Evolutionary conservation across 768 basidiomycete species (phyloP).

Genomic region (Ramaria sp.): DNA sequence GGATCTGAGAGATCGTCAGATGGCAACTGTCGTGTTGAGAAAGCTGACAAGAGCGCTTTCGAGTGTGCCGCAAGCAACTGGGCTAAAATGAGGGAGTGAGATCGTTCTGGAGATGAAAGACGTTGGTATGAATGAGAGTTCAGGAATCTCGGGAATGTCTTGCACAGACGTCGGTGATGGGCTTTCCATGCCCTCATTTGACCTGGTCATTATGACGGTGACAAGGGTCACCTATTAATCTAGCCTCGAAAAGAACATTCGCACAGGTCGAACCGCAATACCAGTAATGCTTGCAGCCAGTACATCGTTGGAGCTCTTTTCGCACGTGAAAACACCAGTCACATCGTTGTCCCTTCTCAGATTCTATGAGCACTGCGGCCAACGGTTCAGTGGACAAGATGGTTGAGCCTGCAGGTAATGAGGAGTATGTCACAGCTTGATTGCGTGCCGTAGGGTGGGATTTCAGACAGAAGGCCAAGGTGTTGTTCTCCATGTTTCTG

Average conservation of each 20-base stretch:
- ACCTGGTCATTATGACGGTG: constrained; percentile 35
- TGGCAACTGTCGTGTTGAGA: background rate
- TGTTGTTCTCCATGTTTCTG: background rate
- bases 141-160: constrained; percentile 33
- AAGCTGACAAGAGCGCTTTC: background rate
- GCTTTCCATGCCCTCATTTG: constrained; percentile 57
- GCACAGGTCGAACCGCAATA: constrained; percentile 61
- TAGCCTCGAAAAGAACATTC: constrained; percentile 13
- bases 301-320: constrained; percentile 39
- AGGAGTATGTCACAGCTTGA: constrained; percentile 33
- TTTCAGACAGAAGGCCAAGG: constrained; percentile 23
- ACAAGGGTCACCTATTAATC: background rate
- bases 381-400: constrained; percentile 38
- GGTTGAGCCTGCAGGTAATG: constrained; percentile 33
- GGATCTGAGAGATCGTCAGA: constrained; percentile 13
- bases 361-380: constrained; percentile 35
- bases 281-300: constrained; percentile 59
- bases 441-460: constrained; percentile 38
- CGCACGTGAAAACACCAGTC: constrained; percentile 45
- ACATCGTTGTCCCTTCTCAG: constrained; percentile 55
- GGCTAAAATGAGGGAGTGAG: constrained; percentile 55
- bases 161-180: constrained; percentile 65
- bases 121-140: constrained; percentile 35
- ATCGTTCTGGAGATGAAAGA: constrained; percentile 40
- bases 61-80: constrained; percentile 41